Evolutionary conservation across 225 moss, liverwort and hornwort species (phyloP), one percentile per base, ranked within the genome.

Genomic region (Marchantia paleacea): DNA sequence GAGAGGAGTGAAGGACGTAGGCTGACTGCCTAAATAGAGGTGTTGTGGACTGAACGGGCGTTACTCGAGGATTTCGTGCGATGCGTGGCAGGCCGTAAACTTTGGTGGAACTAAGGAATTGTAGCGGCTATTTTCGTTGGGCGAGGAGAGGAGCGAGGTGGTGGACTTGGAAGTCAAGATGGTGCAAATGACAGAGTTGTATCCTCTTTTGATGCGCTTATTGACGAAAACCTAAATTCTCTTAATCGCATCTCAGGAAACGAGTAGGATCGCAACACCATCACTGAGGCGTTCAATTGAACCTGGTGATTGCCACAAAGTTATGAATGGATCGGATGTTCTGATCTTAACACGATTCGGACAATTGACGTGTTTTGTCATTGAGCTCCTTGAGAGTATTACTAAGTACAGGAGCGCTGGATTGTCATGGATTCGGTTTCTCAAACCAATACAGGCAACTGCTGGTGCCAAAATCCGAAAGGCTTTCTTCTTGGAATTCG

Each of bases 161-260:
- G 14, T 18, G 20, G 47, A 9, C 39, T 19, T 60, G n/a, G 73
- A 72, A 66, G 79, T 19, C 26, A 71, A 78, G 53, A 96, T 96
- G 96, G 96, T 96, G 79, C 94, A 94, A 81, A 81, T 89, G 82
- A 81, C 86, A 81, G 96, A 96, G 82, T 94, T 90, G 94, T 94
- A 94, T 94, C 94, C 92, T 94, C 60, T 69, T 51, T 28, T 75
- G 51, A 48, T 9, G 18, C 26, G 12, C 28, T 25, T 68, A 15
- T 69, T 58, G 15, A 6, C 39, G 29, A 28, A 69, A 54, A 78
- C 65, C 72, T 79, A 83, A 79, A 60, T 49, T 79, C 22, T 13
- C 18, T 19, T 87, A 54, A 69, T 80, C 19, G 26, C 76, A 67
- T 66, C 79, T 80, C 75, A 77, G 85, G 68, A 12, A 10, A 67